These are phyloP conservation scores for Fusarium anguioides DNA, from an alignment of 2,329 filamentous ascomycete species.

Conservation along the genomic window DNA sequence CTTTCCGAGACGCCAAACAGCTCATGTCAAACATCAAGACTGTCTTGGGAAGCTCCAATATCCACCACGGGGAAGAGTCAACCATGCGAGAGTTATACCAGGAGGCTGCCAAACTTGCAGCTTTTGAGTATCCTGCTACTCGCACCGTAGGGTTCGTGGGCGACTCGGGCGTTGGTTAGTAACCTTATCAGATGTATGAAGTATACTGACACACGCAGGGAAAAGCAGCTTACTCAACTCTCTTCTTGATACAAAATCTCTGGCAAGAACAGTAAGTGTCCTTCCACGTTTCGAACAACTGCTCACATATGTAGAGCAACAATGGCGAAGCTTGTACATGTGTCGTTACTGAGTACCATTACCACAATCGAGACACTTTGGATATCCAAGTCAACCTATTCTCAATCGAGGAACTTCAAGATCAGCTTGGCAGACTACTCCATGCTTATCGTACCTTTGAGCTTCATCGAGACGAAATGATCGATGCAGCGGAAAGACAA, in stretches of 20 bases:
- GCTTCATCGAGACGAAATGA: conserved; percentile 36
- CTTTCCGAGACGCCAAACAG: conserved; percentile 49
- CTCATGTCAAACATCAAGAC: conserved; percentile 46
- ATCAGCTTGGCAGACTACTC: conserved; percentile 53
- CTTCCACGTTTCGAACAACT: rapidly evolving
- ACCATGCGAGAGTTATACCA: conserved; percentile 51
- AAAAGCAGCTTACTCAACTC: conserved; percentile 64
- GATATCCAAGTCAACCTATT: conserved; percentile 52
- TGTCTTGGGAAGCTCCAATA: conserved; percentile 49
- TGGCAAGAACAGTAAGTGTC: conserved; percentile 57
- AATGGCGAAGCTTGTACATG: conserved; percentile 60
- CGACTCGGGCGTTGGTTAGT: conserved; percentile 59
- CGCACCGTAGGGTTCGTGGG: conserved; percentile 60
- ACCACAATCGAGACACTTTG: conserved; percentile 49
- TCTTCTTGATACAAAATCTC: conserved; percentile 53
- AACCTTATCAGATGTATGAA: rapidly evolving
- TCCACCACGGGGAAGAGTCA: conserved; percentile 54
- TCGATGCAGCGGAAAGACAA: conserved; percentile 39
- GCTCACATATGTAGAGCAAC: conserved; percentile 52
- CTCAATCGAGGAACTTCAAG: conserved; percentile 44
- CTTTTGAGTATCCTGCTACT: conserved; percentile 53
- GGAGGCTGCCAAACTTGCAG: conserved; percentile 48
- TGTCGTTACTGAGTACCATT: conserved; percentile 59
- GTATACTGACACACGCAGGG: conserved; percentile 41
- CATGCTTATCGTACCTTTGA: conserved; percentile 52